These are phyloP conservation scores for Waltergamsia citrina DNA, from an alignment of 2,329 filamentous ascomycete genomes.

Conservation along the genomic window DNA sequence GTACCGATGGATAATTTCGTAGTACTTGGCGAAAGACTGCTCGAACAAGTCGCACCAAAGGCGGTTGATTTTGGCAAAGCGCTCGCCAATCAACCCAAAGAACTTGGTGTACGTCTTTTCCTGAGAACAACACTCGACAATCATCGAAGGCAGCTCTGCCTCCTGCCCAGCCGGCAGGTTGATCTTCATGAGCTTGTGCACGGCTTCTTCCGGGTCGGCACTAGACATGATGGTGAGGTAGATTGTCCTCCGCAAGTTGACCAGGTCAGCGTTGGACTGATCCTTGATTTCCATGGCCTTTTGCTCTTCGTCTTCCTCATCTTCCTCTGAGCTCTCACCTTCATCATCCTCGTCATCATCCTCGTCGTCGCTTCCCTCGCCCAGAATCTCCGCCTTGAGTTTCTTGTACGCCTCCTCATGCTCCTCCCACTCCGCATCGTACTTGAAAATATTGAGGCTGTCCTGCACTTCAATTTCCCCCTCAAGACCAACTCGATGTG, in stretches of 20 bases:
- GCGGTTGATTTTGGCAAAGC: conserved; percentile 91
- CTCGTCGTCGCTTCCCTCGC: conserved; percentile 82
- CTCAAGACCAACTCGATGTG: conserved; percentile 74
- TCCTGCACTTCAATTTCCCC: conserved; percentile 81
- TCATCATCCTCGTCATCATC: conserved; percentile 43
- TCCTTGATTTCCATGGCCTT: conserved; percentile 94
- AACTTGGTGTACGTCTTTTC: conserved; percentile 97
- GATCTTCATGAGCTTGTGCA: conserved; percentile 94
- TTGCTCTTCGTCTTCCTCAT: conserved; percentile 68
- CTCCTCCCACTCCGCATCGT: conserved; percentile 79
- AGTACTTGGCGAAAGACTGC: conserved; percentile 82
- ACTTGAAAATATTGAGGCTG: conserved; percentile 90
- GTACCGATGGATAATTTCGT: conserved; percentile 94
- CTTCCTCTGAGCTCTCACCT: conserved; percentile 59
- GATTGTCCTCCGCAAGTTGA: conserved; percentile 87
- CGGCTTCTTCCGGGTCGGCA: conserved; percentile 91
- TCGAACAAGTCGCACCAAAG: conserved; percentile 93
- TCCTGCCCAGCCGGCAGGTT: conserved; percentile 81
- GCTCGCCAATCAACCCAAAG: conserved; percentile 87
- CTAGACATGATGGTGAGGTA: conserved; percentile 97
- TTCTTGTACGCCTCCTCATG: conserved; percentile 86
- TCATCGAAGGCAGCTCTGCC: conserved; percentile 87
- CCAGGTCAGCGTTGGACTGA: conserved; percentile 89
- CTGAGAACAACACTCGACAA: conserved; percentile 93
- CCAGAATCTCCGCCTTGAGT: conserved; percentile 86